A percentile compares a stretch with the other conserved stretches of the same genome.
Evolutionary conservation across 805 yeast genomes (phyloP).

Genomic region (Barnettozyma botsteinii): DNA sequence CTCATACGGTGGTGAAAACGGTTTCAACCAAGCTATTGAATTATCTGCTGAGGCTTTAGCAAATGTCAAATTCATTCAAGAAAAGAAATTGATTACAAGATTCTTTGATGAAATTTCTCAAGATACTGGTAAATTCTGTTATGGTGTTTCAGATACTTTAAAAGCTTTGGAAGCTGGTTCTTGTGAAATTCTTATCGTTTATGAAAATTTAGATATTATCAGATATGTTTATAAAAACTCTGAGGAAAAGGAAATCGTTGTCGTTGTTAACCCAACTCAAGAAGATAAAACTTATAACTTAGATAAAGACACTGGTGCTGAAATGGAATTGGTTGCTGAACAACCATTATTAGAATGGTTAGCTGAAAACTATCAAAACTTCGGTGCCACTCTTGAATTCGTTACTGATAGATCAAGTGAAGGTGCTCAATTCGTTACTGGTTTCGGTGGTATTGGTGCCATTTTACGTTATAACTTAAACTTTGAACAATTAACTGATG

Average conservation of each 20-base stretch:
- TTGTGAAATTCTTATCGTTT: conserved; percentile 86
- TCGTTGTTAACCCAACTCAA: conserved; percentile 65
- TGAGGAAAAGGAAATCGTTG: conserved; percentile 72
- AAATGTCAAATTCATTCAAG: conserved; percentile 96
- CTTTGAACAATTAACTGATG: conserved; percentile 91
- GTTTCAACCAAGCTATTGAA: conserved; percentile 98
- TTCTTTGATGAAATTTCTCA: conserved; percentile 97
- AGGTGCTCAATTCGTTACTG: conserved; percentile 97
- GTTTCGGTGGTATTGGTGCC: conserved; percentile 99
- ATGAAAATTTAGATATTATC: conserved; percentile 81
- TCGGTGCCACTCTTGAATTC: conserved; percentile 93
- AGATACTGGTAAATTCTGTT: conserved; percentile 96
- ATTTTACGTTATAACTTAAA: conserved; percentile 92
- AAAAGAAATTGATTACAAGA: conserved; percentile 85
- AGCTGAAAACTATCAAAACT: conserved; percentile 91
- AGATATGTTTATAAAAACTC: conserved; percentile 81
- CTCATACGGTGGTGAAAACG: conserved; percentile 99
- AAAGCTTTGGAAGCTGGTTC: conserved; percentile 97
- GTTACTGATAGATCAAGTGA: conserved; percentile 95
- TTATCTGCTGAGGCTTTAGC: conserved; percentile 94
- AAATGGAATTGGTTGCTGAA: conserved; percentile 85
- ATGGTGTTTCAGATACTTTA: conserved; percentile 93
- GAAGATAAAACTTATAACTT: conserved; percentile 69
- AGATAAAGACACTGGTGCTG: conserved; percentile 83
- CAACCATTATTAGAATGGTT: conserved; percentile 92